Evolutionary conservation across 805 yeast genomes (phyloP).

Genomic region (Kurtzmaniella fragi): DNA sequence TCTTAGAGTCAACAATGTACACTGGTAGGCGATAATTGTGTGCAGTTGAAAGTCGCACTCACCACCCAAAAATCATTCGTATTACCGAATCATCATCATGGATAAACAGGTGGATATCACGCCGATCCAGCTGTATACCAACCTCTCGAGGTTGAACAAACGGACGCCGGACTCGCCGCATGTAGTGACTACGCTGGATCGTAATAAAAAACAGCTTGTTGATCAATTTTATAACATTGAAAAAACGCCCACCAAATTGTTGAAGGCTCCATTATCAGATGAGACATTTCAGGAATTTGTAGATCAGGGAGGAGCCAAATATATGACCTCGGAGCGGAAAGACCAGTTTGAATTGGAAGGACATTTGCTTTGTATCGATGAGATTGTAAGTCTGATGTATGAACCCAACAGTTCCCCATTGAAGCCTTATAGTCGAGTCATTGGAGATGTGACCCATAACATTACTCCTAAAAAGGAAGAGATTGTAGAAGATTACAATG

Average conservation of each 20-base stretch:
- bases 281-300: slow-evolving; percentile 11
- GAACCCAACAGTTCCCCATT: background rate
- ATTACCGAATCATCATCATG: too few species aligned
- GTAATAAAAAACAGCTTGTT: slow-evolving; percentile 30
- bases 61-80: too few species aligned
- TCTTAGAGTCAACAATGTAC: too few species aligned
- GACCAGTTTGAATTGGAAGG: slow-evolving; percentile 22
- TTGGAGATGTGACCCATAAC: background rate
- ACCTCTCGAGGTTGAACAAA: background rate
- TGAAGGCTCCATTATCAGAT: slow-evolving; percentile 4
- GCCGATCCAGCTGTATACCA: background rate
- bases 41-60: too few species aligned
- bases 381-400: background rate
- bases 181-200: slow-evolving; percentile 4
- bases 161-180: background rate
- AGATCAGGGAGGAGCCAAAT: slow-evolving; percentile 17
- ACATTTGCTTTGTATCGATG: slow-evolving; percentile 15
- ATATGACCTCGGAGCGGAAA: slow-evolving; percentile 6
- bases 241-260: background rate
- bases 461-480: background rate
- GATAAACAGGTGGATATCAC: background rate
- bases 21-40: too few species aligned
- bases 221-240: slow-evolving; percentile 36
- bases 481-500: background rate
- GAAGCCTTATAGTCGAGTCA: background rate